Evolutionary conservation across 768 basidiomycete species (phyloP).

Genomic region (Leccinum arenicola): DNA sequence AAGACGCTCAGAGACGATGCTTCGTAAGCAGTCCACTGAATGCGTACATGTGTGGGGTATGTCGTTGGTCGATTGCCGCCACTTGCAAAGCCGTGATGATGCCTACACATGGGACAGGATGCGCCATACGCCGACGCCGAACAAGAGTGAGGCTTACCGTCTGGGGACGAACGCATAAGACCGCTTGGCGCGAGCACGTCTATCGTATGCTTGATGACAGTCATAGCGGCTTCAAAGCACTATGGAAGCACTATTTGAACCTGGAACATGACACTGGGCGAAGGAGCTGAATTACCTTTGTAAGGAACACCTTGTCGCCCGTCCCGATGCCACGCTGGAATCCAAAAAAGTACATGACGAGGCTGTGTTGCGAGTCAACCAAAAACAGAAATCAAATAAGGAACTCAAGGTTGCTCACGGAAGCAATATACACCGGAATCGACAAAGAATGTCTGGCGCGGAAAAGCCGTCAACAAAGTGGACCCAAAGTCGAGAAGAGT

Average conservation of each 20-base stretch:
- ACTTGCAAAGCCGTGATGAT: constrained; percentile 71
- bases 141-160: constrained; percentile 44
- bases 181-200: constrained; percentile 65
- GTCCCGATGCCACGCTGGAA: constrained; percentile 65
- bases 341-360: constrained; percentile 85
- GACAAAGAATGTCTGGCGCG: constrained; percentile 51
- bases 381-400: background rate
- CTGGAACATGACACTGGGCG: background rate
- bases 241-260: background rate
- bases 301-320: constrained; percentile 66
- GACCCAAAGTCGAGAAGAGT: too few relatives aligned
- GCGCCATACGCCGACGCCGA: background rate
- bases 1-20: constrained; percentile 54
- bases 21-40: constrained; percentile 67
- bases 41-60: constrained; percentile 78
- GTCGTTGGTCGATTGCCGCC: constrained; percentile 74
- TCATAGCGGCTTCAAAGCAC: constrained; percentile 71
- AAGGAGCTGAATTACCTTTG: constrained; percentile 43
- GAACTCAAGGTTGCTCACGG: constrained; percentile 52
- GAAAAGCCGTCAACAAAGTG: background rate
- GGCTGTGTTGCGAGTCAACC: constrained; percentile 38
- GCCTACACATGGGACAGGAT: constrained; percentile 34
- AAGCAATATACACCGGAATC: constrained; percentile 61
- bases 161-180: constrained; percentile 76
- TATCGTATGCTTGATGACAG: constrained; percentile 63